Evolutionary conservation across 2,329 filamentous ascomycete genomes (phyloP), one percentile per base, ranked within the genome.

Genomic region (Cytospora piceicola): DNA sequence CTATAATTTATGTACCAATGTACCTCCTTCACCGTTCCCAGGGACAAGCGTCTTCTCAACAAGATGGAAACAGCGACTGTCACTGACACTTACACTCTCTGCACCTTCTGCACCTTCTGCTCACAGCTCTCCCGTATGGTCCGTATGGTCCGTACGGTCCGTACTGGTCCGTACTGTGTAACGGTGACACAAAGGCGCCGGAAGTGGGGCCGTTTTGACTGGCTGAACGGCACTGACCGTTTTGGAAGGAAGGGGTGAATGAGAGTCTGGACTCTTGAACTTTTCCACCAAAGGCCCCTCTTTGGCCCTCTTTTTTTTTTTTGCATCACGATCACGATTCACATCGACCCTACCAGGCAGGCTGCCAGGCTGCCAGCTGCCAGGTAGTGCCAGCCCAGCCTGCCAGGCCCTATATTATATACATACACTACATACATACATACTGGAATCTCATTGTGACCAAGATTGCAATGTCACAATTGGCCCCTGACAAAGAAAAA

Each of bases 121-220:
- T 49, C 46, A n/a, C 46, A 51, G 20, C 22, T 17, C 49, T 27
- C 36, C 22, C 54, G 27, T 29, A 29, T 29, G 27, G 27, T 29
- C 51, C 58, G 30, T 42, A n/a, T n/a, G n/a, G n/a, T n/a, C 22
- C 54, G 27, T 29, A 29, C 5, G 27, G 27, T 29, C 51, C 58
- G 30, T 42, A 52, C 29, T 8, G 24, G 24, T 17, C 55, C 60
- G 34, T 17, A 57, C 60, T 54, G 53, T 63, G 36, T 42, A 15
- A 57, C 60, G 52, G 60, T 63, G 52, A 51, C 53, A 57, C 60
- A 57, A 57, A 56, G 15, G 55, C 60, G 53, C 60, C 60, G 60
- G 56, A 57, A 63, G 60, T 46, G 60, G 60, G 51, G 32, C 53
- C 60, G 53, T 63, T 63, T 57, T 57, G 29, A 54, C 39, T 22